These are phyloP conservation scores for Fusarium graminum DNA, from an alignment of 2,329 filamentous ascomycete species.

Conservation along the genomic window DNA sequence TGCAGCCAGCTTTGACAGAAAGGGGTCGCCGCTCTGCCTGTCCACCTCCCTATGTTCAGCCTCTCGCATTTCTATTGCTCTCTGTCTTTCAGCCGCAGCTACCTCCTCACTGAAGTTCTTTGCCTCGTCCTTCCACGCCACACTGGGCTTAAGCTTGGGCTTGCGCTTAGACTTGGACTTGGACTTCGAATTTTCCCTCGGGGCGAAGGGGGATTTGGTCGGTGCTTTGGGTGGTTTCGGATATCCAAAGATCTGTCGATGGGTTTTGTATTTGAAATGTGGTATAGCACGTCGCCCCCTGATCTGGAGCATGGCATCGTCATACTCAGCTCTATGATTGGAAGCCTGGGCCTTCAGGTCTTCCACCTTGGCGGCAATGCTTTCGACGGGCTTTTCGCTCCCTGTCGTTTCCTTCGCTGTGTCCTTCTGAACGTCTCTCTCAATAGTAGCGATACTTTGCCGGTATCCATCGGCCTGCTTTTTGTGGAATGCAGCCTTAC, in stretches of 20 bases:
- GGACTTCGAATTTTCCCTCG: not conserved
- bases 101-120: constrained; percentile 26
- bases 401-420: not conserved
- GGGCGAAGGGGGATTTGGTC: constrained; percentile 37
- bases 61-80: constrained; percentile 16
- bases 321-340: constrained; percentile 48
- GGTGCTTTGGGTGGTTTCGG: constrained; percentile 37
- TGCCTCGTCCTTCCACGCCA: constrained; percentile 15
- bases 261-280: constrained; percentile 49
- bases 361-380: constrained; percentile 33
- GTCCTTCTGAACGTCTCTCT: constrained; percentile 25
- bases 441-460: constrained; percentile 39
- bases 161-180: constrained; percentile 6
- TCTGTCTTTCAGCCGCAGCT: constrained; percentile 24
- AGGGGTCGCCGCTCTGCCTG: constrained; percentile 23
- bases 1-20: constrained; percentile 26
- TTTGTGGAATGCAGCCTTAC: constrained; percentile 49
- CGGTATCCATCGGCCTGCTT: constrained; percentile 51
- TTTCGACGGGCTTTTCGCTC: constrained; percentile 5
- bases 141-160: constrained; percentile 6
- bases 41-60: constrained; percentile 11
- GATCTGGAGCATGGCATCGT: constrained; percentile 48
- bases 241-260: constrained; percentile 50
- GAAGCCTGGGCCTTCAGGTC: constrained; percentile 45
- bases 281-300: constrained; percentile 47